Evolutionary conservation across 129 eudicot species (phyloP).

Genomic region (Chrysanthemum makinoi): DNA sequence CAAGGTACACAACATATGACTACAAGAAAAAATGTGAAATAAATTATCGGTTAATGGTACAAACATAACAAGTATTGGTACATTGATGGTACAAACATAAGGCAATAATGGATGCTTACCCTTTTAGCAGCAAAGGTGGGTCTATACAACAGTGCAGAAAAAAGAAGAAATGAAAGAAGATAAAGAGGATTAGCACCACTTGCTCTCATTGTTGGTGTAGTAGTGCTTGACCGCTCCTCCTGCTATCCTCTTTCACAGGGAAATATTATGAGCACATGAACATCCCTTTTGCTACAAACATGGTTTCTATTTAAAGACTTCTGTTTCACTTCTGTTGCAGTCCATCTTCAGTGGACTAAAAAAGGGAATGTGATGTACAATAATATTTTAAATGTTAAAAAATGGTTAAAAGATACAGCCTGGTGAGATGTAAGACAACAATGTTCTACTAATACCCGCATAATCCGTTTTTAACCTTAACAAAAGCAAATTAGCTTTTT

Average conservation of each 20-base stretch:
- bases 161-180: constrained; percentile 40
- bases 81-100: not conserved
- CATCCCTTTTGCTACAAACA: constrained; percentile 34
- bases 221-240: constrained; percentile 30
- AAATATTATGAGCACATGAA: constrained; percentile 26
- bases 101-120: constrained; percentile 48
- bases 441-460: constrained; percentile 28
- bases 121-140: constrained; percentile 65
- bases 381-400: constrained; percentile 10
- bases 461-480: constrained; percentile 3
- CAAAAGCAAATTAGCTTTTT: constrained; percentile 5
- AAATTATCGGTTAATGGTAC: constrained; percentile 7
- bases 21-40: constrained; percentile 9
- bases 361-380: constrained; percentile 21
- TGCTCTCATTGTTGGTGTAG: constrained; percentile 38
- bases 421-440: constrained; percentile 14
- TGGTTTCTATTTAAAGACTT: constrained; percentile 45
- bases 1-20: constrained; percentile 88
- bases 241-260: constrained; percentile 16
- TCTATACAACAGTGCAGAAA: constrained; percentile 47
- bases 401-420: constrained; percentile 20
- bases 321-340: constrained; percentile 16
- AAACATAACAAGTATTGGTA: constrained; percentile 12
- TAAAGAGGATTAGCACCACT: constrained; percentile 39
- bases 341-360: constrained; percentile 34